phyloP scores from a whole-genome alignment of 352 stramenopile genomes.

The Peronospora farinosa region DNA sequence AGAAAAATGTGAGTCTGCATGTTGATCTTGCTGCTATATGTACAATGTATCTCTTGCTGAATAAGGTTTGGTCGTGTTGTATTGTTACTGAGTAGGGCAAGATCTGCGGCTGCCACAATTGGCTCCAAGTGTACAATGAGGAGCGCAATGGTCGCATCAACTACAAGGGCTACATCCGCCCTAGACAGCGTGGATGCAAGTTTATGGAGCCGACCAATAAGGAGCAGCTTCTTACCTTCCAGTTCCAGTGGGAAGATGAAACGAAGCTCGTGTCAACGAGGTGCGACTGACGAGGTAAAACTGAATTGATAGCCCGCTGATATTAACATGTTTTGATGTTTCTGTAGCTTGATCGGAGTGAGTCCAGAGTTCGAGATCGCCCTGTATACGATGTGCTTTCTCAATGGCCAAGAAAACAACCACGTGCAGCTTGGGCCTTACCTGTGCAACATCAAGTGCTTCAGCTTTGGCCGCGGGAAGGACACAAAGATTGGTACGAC shows the following conservation, averaged over 20 bases:
- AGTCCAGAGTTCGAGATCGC: constrained; percentile 95
- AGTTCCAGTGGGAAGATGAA: constrained; percentile 89
- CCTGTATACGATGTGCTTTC: constrained; percentile 94
- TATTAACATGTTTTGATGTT: background rate
- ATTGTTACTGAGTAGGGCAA: constrained; percentile 46
- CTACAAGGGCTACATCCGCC: constrained; percentile 92
- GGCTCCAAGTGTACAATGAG: constrained; percentile 95
- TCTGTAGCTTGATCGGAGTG: constrained; percentile 86
- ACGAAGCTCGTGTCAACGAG: constrained; percentile 89
- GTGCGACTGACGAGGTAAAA: constrained; percentile 17
- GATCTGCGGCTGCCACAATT: constrained; percentile 94
- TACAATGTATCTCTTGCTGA: background rate
- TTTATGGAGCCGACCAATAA: constrained; percentile 74
- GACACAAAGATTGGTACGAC: constrained; percentile 75
- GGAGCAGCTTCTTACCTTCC: constrained; percentile 91
- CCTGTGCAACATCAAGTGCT: constrained; percentile 88
- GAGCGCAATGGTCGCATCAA: constrained; percentile 89
- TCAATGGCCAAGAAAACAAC: constrained; percentile 87
- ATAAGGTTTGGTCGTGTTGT: background rate
- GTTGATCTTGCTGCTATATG: background rate
- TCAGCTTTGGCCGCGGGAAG: constrained; percentile 66
- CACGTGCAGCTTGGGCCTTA: constrained; percentile 82
- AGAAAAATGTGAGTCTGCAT: constrained; percentile 71
- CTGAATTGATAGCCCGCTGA: background rate
- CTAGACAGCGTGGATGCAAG: constrained; percentile 59